These are phyloP conservation scores for Westerdykella sp. DNA, from an alignment of 2,329 filamentous ascomycete species.

Conservation along the genomic window DNA sequence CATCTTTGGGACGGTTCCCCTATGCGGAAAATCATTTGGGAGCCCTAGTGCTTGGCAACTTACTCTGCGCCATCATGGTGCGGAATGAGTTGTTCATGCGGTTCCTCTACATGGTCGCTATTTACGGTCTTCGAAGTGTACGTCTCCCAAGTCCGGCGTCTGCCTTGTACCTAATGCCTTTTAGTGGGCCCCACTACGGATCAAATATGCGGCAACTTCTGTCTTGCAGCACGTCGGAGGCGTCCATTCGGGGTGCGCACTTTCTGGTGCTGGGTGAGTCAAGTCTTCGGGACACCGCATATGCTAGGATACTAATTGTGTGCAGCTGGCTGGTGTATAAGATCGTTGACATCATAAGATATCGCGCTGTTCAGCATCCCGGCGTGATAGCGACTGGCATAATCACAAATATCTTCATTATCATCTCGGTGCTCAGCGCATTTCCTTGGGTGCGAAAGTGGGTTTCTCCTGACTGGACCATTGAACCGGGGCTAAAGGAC, in stretches of 20 bases:
- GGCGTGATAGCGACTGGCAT: slow-evolving; percentile 30
- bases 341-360: slow-evolving; percentile 30
- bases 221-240: slow-evolving; percentile 30
- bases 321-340: slow-evolving; percentile 31
- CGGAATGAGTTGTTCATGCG: slow-evolving; percentile 31
- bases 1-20: slow-evolving; percentile 20
- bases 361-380: slow-evolving; percentile 27
- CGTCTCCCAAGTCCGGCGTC: background rate
- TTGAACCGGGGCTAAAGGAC: slow-evolving; percentile 8
- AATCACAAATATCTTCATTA: slow-evolving; percentile 30
- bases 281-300: background rate
- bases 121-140: slow-evolving; percentile 26
- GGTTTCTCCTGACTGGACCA: slow-evolving; percentile 6
- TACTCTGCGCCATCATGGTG: slow-evolving; percentile 27
- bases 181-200: slow-evolving; percentile 28
- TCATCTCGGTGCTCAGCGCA: slow-evolving; percentile 31
- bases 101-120: slow-evolving; percentile 26
- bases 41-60: slow-evolving; percentile 29
- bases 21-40: slow-evolving; percentile 32
- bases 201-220: slow-evolving; percentile 29
- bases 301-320: background rate
- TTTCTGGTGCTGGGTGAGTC: slow-evolving; percentile 30
- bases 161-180: slow-evolving; percentile 4
- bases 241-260: slow-evolving; percentile 32
- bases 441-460: slow-evolving; percentile 35